Percentiles rank a stretch among this genome's conserved stretches.
phyloP scores from a whole-genome alignment of 1,284 basidiomycete genomes.

The Pascua sp. region DNA sequence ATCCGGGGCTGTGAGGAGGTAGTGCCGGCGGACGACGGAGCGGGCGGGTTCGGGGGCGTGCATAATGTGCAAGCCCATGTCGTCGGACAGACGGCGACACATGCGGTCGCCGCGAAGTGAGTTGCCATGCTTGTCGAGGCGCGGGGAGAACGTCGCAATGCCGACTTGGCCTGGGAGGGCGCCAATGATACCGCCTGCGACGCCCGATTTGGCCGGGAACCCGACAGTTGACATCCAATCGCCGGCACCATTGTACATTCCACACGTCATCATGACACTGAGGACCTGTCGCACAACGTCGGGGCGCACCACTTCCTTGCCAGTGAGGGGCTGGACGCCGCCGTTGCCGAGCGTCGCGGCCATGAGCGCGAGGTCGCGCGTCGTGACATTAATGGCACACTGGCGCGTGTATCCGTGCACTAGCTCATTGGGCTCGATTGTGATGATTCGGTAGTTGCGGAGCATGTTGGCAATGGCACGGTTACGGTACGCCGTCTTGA shows the following conservation, averaged over 20 bases:
- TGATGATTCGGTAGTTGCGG: slow-evolving; percentile 14
- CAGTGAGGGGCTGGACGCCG: slow-evolving; percentile 20
- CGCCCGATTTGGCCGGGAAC: slow-evolving; percentile 17
- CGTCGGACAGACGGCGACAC: slow-evolving; percentile 11
- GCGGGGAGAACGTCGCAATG: slow-evolving; percentile 16
- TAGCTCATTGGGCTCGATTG: slow-evolving; percentile 6
- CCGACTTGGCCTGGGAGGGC: slow-evolving; percentile 15
- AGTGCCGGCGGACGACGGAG: slow-evolving; percentile 15
- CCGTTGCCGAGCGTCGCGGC: slow-evolving; percentile 16
- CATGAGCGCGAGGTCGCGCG: slow-evolving; percentile 20
- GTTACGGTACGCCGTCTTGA: slow-evolving; percentile 15
- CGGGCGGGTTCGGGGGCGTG: slow-evolving; percentile 15
- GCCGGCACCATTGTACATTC: slow-evolving; percentile 21
- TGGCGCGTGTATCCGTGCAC: slow-evolving; percentile 16
- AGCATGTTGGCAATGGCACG: slow-evolving; percentile 18
- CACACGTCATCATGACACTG: slow-evolving; percentile 19
- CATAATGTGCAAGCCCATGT: slow-evolving; percentile 24
- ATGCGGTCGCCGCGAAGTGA: slow-evolving; percentile 13
- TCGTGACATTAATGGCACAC: slow-evolving; percentile 15
- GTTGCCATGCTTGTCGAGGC: slow-evolving; percentile 15
- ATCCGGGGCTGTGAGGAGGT: slow-evolving; percentile 10
- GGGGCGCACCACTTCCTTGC: slow-evolving; percentile 9
- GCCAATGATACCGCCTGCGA: slow-evolving; percentile 18
- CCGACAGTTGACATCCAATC: slow-evolving; percentile 13
- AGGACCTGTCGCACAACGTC: slow-evolving; percentile 16